Evolutionary conservation across 257 asterid species (phyloP), one percentile per base, ranked within the genome.

Genomic region (Ajuga chamaepitys): DNA sequence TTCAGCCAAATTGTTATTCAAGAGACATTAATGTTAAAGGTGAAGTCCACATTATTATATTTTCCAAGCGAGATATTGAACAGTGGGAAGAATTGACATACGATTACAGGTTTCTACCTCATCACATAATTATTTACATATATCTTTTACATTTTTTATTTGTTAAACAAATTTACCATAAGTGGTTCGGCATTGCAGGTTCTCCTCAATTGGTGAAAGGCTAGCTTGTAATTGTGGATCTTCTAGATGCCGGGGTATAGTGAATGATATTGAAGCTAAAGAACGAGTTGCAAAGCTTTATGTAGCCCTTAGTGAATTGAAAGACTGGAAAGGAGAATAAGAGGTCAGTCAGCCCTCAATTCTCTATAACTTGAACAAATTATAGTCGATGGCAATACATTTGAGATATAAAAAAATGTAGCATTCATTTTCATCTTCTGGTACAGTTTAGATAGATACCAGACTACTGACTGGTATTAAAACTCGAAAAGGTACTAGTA

Each of bases 1-100:
- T 71, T 68, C 96, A 94, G 99, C 95, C 99, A 38, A 94, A 94
- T 77, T 94, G 99, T 79, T 90, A 94, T 71, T 94, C 99, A 1
- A 83, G 99, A 64, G 88, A 81, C 40, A 83, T 94, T 59, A 77
- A 80, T 64, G 86, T 86, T 64, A 76, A 74, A n/a, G 84, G 83
- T 54, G 88, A 74, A 9, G 88, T 86, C 62, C 99, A 83, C 84
- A 88, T 94, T 68, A 88, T 94, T 72, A 94, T 94, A 75, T 94
- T 90, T 66, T 91, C 99, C 54, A 94, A 94, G 83, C 87, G 99
- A 68, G 95, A 94, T 65, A 81, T 94, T 63, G 73, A 78, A 50
- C 87, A 79, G 71, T 80, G 88, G 91, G 99, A 94, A 77, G 99
- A 94, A 72, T 72, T 94, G 76, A 80, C 99, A 44, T 94, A 94